Base-by-base conservation (phyloP, 2,329 filamentous ascomycete species). In the Xylaria arbuscula region DNA sequence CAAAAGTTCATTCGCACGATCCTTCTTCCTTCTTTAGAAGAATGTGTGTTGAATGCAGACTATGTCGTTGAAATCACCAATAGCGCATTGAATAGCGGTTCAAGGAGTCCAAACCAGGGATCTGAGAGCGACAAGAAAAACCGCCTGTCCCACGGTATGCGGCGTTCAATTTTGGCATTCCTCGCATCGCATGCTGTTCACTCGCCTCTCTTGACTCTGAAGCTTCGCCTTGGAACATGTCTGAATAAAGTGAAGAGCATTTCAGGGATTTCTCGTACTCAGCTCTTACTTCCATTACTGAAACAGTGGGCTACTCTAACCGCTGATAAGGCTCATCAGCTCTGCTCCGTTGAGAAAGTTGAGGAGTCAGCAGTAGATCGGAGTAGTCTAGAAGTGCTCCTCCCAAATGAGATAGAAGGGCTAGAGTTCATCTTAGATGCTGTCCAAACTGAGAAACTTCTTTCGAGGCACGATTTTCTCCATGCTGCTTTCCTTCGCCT, bases 1-100 rank as follows among this genome's bases (percentile, higher is more conserved):
- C 82, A 85, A 51, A 89, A 88, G 66, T 80, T 97, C 22, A 76
- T 96, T 0, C 85, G 88, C 22, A 84, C 88, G 22, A 84, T 92
- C 45, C 80, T 98, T n/a, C 79, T 93, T 22, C 93, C 93, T 0
- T 88, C 87, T 1, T 81, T 97, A 10, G 94, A 98, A 79, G 96
- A 98, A 79, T 97, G 91, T 75, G 86, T 95, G 3, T 87, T 98
- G 72, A 94, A 98, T 76, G 83, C 88, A 3, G 87, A 86, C 34
- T 90, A 96, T 69, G 85, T 97, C 53, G 82, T 86, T 32, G 87
- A 87, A 22, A 86, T 90, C 2, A 78, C 97, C 5, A 85, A 87
- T 68, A 85, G 83, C 38, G 81, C 85, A 0, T 78, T 96, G 11
- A 88, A 90, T 72, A 87, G 87, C 62, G 64, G 76, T 54, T 72